Conservation (phyloP, 73 alveolate species). For the Tetrahymena malaccensis region DNA sequence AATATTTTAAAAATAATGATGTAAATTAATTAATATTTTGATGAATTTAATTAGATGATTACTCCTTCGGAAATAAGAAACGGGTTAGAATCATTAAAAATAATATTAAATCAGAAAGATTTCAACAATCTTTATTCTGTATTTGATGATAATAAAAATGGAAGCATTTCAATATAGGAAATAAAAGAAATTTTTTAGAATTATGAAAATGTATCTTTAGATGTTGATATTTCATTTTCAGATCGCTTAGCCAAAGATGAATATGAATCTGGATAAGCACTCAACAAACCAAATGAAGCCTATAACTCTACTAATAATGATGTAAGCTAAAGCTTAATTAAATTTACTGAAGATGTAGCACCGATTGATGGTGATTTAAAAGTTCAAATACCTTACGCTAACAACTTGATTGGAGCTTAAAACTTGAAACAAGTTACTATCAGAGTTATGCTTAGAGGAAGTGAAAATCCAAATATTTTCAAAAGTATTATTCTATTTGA, state of each 20-base stretch:
- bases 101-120: conserved; percentile 27
- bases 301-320: not conserved
- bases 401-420: not conserved
- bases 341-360: not conserved
- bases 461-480: not conserved
- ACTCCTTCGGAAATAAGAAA: conserved; percentile 11
- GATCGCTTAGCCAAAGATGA: not conserved
- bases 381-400: not conserved
- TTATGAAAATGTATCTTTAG: not conserved
- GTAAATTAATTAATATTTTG: not conserved
- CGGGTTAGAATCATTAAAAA: conserved; percentile 16
- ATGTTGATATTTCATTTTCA: not conserved
- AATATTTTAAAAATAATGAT: not conserved
- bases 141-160: conserved; percentile 28
- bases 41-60: not conserved
- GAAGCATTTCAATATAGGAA: conserved; percentile 7
- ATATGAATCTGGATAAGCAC: not conserved
- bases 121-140: conserved; percentile 20
- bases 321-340: not conserved
- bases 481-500: conserved; percentile 4
- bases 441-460: not conserved
- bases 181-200: conserved; percentile 1
- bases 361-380: not conserved
- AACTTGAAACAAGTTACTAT: not conserved
- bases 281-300: not conserved